Conservation (phyloP, 2,329 filamentous ascomycete genomes). For the Fusarium chaquense region DNA sequence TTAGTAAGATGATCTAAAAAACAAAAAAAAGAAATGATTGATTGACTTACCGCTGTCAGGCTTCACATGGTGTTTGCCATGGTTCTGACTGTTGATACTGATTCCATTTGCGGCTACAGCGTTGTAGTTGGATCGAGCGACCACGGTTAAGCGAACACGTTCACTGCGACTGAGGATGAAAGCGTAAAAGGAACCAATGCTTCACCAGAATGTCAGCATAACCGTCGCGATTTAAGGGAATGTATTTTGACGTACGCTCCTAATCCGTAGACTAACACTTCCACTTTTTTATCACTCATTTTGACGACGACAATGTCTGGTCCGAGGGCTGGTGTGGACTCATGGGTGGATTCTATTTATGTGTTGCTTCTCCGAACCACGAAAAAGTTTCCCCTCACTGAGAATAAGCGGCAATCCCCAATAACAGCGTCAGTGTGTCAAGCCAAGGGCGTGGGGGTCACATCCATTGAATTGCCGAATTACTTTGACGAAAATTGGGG, state of each 20-base stretch:
- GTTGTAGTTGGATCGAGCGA: slow-evolving; percentile 71
- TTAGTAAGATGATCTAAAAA: background rate
- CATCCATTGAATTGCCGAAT: background rate
- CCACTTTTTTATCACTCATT: slow-evolving; percentile 40
- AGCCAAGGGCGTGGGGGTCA: slow-evolving; percentile 3
- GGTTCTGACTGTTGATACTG: slow-evolving; percentile 64
- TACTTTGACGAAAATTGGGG: background rate
- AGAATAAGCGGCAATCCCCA: background rate
- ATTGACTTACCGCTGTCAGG: slow-evolving; percentile 56
- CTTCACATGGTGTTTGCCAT: slow-evolving; percentile 65
- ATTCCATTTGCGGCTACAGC: slow-evolving; percentile 66
- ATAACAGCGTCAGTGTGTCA: background rate
- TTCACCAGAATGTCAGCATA: slow-evolving; percentile 38
- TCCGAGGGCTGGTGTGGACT: no score
- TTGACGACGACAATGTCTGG: slow-evolving; percentile 40
- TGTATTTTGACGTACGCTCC: slow-evolving; percentile 59
- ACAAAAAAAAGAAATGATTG: no score
- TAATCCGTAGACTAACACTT: slow-evolving; percentile 64
- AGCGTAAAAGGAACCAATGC: slow-evolving; percentile 69
- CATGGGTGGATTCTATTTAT: background rate
- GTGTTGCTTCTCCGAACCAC: slow-evolving; percentile 2
- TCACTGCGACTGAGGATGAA: slow-evolving; percentile 62
- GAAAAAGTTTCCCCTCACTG: slow-evolving; percentile 8
- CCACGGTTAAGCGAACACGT: slow-evolving; percentile 65
- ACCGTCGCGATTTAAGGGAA: fast-evolving